Conservation (phyloP, 108 stramenopile species). For the Cyclotella sp. region DNA sequence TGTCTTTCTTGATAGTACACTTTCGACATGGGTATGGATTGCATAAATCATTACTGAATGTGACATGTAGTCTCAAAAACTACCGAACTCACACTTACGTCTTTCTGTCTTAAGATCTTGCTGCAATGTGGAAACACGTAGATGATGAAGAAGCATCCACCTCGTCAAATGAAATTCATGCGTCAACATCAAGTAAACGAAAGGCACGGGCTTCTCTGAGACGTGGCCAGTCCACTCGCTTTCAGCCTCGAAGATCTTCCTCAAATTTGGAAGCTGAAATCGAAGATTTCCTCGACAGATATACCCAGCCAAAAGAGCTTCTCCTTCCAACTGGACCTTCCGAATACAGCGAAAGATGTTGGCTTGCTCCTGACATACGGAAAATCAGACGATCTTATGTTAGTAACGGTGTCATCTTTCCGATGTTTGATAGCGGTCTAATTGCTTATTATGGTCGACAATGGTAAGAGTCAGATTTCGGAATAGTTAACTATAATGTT, state of each 20-base stretch:
- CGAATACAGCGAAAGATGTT: constrained; percentile 64
- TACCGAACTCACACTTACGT: background rate
- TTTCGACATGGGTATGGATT: constrained; percentile 67
- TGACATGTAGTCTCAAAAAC: no score
- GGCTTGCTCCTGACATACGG: constrained; percentile 72
- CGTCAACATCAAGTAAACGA: constrained; percentile 9
- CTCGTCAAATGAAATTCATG: constrained; percentile 1
- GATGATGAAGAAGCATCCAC: constrained; percentile 33
- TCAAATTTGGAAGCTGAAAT: constrained; percentile 10
- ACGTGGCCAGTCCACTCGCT: background rate
- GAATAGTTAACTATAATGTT: no score
- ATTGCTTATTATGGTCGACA: constrained; percentile 70
- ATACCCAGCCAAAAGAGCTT: constrained; percentile 33
- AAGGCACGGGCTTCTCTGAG: background rate
- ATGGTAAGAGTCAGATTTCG: constrained; percentile 53
- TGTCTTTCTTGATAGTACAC: constrained; percentile 48
- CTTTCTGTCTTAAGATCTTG: constrained; percentile 41
- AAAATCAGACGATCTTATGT: constrained; percentile 71
- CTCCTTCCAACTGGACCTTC: constrained; percentile 68
- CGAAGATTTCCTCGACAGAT: constrained; percentile 29
- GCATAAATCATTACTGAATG: background rate
- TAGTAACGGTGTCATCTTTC: constrained; percentile 63
- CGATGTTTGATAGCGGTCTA: constrained; percentile 75
- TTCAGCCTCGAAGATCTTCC: background rate
- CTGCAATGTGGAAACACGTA: constrained; percentile 63